Evolutionary conservation across 2,329 filamentous ascomycete genomes (phyloP).

Genomic region (Hymenoscyphus repandus): DNA sequence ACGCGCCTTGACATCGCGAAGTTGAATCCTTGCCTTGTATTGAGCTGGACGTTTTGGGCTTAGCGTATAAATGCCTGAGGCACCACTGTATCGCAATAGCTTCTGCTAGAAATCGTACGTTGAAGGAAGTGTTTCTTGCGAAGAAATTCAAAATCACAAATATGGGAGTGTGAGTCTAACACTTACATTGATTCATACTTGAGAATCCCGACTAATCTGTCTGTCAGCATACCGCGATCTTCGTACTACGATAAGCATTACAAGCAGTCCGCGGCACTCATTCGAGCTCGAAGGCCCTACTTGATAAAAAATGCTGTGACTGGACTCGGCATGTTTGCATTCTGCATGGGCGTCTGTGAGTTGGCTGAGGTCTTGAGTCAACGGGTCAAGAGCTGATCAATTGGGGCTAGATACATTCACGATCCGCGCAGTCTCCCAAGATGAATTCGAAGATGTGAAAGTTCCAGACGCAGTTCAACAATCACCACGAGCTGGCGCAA

Average conservation of each 20-base stretch:
- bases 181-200: not conserved
- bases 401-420: constrained; percentile 57
- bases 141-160: constrained; percentile 11
- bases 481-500: constrained; percentile 20
- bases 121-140: not conserved
- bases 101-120: not conserved
- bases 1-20: constrained; percentile 6
- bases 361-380: constrained; percentile 23
- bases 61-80: not conserved
- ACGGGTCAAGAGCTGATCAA: not conserved
- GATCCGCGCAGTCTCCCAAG: constrained; percentile 84
- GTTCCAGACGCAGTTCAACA: constrained; percentile 57
- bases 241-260: constrained; percentile 91
- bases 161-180: constrained; percentile 27
- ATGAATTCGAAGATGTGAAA: constrained; percentile 93
- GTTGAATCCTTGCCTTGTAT: not conserved
- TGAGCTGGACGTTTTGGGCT: not conserved
- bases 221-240: constrained; percentile 53
- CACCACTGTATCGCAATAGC: not conserved
- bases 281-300: constrained; percentile 88
- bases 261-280: constrained; percentile 80
- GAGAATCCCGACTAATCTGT: not conserved
- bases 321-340: constrained; percentile 66
- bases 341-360: constrained; percentile 86
- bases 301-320: constrained; percentile 83